Conservation (phyloP, 2,329 filamentous ascomycete genomes). For the Penicillium sp. region DNA sequence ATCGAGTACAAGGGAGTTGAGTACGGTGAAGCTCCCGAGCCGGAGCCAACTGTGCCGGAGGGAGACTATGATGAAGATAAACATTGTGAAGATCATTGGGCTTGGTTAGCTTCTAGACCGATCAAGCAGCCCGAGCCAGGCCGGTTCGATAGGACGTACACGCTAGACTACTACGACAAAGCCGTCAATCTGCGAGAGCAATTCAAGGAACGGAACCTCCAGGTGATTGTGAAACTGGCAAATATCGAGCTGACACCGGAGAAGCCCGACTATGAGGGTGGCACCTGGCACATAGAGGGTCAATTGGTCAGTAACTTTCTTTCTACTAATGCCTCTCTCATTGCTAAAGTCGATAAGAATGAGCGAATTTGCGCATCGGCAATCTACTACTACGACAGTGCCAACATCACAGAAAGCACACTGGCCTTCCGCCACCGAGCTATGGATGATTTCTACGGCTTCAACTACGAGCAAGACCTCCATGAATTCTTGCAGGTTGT, state of each 20-base stretch:
- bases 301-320: constrained; percentile 10
- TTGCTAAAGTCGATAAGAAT: constrained; percentile 38
- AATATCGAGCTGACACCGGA: constrained; percentile 19
- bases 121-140: constrained; percentile 15
- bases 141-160: constrained; percentile 5
- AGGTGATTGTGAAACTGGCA: constrained; percentile 23
- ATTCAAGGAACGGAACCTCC: constrained; percentile 11
- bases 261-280: constrained; percentile 14
- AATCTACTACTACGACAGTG: constrained; percentile 63
- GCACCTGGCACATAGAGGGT: constrained; percentile 20
- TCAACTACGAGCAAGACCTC: constrained; percentile 5
- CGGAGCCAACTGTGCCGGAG: not conserved
- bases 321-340: not conserved
- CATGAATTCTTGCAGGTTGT: constrained; percentile 13
- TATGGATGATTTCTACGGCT: constrained; percentile 27
- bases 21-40: constrained; percentile 32
- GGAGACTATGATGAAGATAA: not conserved
- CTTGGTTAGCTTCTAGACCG: not conserved
- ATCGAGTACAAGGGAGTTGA: not conserved
- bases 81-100: not conserved
- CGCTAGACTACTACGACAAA: constrained; percentile 12
- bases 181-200: not conserved
- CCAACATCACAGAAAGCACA: constrained; percentile 59
- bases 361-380: constrained; percentile 65
- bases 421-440: constrained; percentile 52